These are phyloP conservation scores for Saksenaea oblongispora DNA, from an alignment of 371 early-diverging fungal genomes.

Conservation along the genomic window DNA sequence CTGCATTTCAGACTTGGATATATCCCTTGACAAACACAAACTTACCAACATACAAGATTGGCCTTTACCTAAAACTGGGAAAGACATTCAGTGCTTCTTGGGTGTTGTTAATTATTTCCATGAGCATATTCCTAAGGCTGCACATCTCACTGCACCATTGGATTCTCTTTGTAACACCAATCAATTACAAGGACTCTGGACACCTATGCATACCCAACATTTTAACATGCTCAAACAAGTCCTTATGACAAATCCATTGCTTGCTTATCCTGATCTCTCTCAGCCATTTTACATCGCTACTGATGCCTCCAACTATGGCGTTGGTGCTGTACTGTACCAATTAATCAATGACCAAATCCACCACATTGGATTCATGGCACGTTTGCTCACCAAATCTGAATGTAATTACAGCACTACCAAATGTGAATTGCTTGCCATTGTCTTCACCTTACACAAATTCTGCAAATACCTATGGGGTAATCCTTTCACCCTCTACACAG, in stretches of 20 bases:
- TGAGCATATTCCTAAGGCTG: constrained; percentile 15
- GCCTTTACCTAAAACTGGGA: constrained; percentile 10
- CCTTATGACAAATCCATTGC: neutral
- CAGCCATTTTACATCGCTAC: constrained; percentile 30
- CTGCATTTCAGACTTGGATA: constrained; percentile 11
- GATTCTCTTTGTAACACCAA: constrained; percentile 15
- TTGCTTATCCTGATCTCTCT: constrained; percentile 17
- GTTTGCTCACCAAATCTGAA: neutral
- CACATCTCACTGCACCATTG: constrained; percentile 20
- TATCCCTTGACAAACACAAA: constrained; percentile 12
- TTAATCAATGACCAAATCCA: neutral
- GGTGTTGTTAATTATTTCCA: constrained; percentile 27
- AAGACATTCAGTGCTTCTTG: constrained; percentile 16
- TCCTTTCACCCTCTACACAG: too few relatives aligned
- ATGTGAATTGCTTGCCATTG: neutral
- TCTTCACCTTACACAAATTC: constrained; percentile 17
- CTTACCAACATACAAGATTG: constrained; percentile 14
- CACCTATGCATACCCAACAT: neutral
- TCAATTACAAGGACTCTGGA: constrained; percentile 1
- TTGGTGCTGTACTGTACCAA: constrained; percentile 27
- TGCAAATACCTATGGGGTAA: constrained; percentile 33
- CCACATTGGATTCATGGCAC: constrained; percentile 15
- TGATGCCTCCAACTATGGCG: constrained; percentile 35
- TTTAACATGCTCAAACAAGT: constrained; percentile 9
- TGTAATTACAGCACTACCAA: neutral